phyloP scores from a whole-genome alignment of 768 basidiomycete species.

The Imleria badia region DNA sequence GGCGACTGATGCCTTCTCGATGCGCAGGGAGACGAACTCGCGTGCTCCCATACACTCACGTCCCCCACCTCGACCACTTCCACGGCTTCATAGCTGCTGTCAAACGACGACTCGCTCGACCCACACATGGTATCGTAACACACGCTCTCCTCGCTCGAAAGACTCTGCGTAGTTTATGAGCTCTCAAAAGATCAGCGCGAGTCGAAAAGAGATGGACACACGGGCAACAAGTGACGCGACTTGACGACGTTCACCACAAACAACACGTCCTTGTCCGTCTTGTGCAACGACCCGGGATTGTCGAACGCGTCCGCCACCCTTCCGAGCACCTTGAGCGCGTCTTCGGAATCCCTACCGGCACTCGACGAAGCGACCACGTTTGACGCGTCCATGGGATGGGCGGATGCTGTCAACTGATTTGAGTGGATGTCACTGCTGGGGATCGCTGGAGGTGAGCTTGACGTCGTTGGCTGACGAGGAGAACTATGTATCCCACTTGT shows the following conservation, averaged over 20 bases:
- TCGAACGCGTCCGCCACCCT: conserved; percentile 33
- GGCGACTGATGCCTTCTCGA: background rate
- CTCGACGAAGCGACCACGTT: background rate
- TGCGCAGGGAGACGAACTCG: conserved; percentile 14
- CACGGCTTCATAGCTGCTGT: conserved; percentile 15
- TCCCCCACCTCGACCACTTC: conserved; percentile 16
- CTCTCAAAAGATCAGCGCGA: background rate
- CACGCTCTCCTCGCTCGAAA: conserved; percentile 17
- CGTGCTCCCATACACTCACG: conserved; percentile 14
- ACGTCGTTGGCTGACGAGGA: conserved; percentile 7
- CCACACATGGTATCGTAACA: background rate
- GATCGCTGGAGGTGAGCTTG: background rate
- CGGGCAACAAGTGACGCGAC: conserved; percentile 20
- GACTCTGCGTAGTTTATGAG: conserved; percentile 7
- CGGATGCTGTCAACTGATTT: background rate
- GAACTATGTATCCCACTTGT: background rate
- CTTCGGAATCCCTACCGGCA: background rate
- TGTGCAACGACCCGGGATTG: conserved; percentile 15
- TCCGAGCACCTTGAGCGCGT: conserved; percentile 25
- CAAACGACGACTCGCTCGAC: conserved; percentile 11
- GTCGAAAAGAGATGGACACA: conserved; percentile 7
- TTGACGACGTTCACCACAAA: conserved; percentile 25
- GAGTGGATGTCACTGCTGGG: background rate
- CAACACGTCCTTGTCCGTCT: conserved; percentile 19
- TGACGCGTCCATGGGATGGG: conserved; percentile 5